A percentile compares a stretch with the other conserved stretches of the same genome.
These are phyloP conservation scores for Coccinonectria pachysandricola DNA, from an alignment of 2,329 filamentous ascomycete genomes.

Conservation along the genomic window DNA sequence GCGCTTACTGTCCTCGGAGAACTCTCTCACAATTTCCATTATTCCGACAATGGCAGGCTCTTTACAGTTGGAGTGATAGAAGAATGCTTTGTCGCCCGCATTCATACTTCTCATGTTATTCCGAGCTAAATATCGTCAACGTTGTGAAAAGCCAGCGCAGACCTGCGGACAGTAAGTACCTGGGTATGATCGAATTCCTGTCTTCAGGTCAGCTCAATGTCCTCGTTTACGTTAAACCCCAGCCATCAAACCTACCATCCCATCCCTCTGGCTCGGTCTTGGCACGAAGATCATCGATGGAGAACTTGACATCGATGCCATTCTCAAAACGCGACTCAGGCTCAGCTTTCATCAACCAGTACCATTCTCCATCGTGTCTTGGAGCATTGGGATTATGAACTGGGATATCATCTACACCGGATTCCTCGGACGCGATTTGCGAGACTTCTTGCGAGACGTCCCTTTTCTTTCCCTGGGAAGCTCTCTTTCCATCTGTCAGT, in stretches of 20 bases:
- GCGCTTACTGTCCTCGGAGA: conserved; percentile 62
- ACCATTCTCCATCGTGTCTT: conserved; percentile 36
- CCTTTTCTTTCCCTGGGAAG: too few species aligned
- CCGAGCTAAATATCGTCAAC: conserved; percentile 56
- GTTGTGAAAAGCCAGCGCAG: too few species aligned
- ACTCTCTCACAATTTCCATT: conserved; percentile 82
- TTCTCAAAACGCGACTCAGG: conserved; percentile 80
- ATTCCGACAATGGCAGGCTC: conserved; percentile 76
- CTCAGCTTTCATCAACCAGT: conserved; percentile 82
- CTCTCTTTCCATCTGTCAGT: too few species aligned
- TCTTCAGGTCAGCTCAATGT: conserved; percentile 5
- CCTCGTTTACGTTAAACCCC: too few species aligned
- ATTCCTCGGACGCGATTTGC: conserved; percentile 15
- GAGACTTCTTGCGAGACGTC: too few species aligned
- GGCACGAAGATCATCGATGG: conserved; percentile 76
- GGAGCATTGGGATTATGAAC: conserved; percentile 28
- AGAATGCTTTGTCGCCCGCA: conserved; percentile 84
- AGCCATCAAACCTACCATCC: conserved; percentile 68
- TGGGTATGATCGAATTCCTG: conserved; percentile 40
- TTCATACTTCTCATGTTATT: conserved; percentile 92
- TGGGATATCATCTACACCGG: conserved; percentile 25
- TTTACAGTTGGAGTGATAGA: conserved; percentile 94
- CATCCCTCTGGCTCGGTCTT: conserved; percentile 74
- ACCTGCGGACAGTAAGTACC: too few species aligned
- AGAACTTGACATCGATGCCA: conserved; percentile 82